Conservation (phyloP, 1,139 yeast genomes). For the Candida glucosophila region DNA sequence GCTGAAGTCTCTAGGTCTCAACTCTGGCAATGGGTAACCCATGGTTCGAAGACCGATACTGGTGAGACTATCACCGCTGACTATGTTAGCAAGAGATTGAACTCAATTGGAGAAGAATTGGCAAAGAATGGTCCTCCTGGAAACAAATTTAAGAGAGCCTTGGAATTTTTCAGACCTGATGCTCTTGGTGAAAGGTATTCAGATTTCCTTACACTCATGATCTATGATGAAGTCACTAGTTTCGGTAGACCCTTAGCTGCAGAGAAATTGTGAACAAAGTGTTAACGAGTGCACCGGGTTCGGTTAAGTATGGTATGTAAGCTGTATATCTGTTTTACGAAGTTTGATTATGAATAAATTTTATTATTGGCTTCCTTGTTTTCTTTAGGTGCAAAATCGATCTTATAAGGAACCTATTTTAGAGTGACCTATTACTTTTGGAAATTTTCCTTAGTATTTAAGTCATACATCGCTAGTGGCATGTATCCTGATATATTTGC, state of each 20-base stretch:
- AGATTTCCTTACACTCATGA: slow-evolving; percentile 12
- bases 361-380: no score
- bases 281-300: no score
- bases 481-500: no score
- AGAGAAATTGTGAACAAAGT: slow-evolving; percentile 39
- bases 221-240: slow-evolving; percentile 29
- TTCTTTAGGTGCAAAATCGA: no score
- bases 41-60: slow-evolving; percentile 8
- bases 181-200: slow-evolving; percentile 10
- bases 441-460: no score
- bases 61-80: slow-evolving; percentile 8
- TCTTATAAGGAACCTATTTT: no score
- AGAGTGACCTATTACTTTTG: no score
- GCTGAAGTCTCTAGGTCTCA: slow-evolving; percentile 14
- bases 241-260: slow-evolving; percentile 38
- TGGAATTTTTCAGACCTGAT: slow-evolving; percentile 11
- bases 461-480: no score
- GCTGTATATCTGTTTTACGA: no score
- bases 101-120: slow-evolving; percentile 8
- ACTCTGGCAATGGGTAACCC: slow-evolving; percentile 11
- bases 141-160: slow-evolving; percentile 10
- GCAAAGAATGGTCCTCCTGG: slow-evolving; percentile 3
- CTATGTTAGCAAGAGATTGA: slow-evolving; percentile 5
- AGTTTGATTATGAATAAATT: no score
- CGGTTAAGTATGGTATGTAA: no score